Evolutionary conservation across 2,329 filamentous ascomycete genomes (phyloP).

Genomic region (Eurotiales sp.): DNA sequence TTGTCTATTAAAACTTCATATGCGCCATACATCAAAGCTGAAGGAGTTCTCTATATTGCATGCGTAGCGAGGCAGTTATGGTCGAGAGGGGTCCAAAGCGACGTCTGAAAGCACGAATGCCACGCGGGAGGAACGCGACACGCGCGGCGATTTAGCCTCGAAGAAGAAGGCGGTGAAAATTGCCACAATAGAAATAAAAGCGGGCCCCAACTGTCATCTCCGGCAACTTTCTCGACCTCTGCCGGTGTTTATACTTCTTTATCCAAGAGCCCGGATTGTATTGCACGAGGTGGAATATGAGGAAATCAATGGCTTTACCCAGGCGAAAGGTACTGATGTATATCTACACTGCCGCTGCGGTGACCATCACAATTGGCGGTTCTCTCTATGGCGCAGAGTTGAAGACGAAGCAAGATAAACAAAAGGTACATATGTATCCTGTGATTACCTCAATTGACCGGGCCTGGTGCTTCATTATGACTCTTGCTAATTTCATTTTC

Average conservation of each 20-base stretch:
- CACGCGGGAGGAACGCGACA: too few species aligned
- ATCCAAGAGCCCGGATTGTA: neutral
- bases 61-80: neutral
- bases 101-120: too few species aligned
- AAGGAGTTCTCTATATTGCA: neutral
- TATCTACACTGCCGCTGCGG: conserved; percentile 53
- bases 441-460: neutral
- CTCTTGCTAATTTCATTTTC: neutral
- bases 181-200: conserved; percentile 18
- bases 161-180: conserved; percentile 2
- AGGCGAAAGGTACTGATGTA: conserved; percentile 45
- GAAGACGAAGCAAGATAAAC: conserved; percentile 51
- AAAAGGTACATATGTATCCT: conserved; percentile 41
- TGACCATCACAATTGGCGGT: conserved; percentile 55
- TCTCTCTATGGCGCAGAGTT: conserved; percentile 58
- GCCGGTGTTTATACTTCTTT: neutral
- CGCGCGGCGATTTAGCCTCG: neutral
- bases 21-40: neutral
- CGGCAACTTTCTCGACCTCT: neutral
- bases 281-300: neutral
- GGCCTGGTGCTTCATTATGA: too few species aligned
- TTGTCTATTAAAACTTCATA: neutral
- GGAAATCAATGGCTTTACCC: conserved; percentile 15
- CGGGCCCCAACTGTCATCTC: neutral
- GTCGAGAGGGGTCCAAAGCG: too few species aligned